Base-by-base conservation (phyloP, 2,329 filamentous ascomycete genomes). In the Fusarium anthophilum region DNA sequence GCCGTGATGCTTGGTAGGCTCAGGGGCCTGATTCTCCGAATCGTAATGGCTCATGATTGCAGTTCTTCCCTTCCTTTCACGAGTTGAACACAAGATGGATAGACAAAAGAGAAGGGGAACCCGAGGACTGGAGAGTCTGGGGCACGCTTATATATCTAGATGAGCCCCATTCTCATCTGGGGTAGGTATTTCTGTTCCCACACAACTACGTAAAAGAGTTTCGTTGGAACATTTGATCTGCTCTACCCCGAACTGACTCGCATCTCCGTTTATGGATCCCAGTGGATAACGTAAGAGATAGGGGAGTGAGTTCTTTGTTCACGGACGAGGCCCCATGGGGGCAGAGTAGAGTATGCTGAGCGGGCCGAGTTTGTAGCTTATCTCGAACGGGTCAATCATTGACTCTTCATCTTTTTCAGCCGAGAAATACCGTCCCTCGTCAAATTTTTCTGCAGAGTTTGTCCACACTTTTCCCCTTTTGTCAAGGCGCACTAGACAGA, bases 201-300 rank as follows among this genome's bases (percentile, higher is more conserved):
- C 61, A 39, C n/a, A 32, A 28, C 61, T 67, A 66, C 53, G 66
- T 70, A 70, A 65, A 65, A 70, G 59, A 70, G 51, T 70, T 70
- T 70, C 59, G 66, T 69, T 63, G 48, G 56, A 58, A 53, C 32
- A 51, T 53, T 53, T 47, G 66, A 65, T 70, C 51, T 37, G 44
- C 58, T 66, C 66, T 70, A 70, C 66, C 67, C 67, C 66, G 70
- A 70, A 70, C 67, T 70, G 67, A 70, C 67, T 70, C 67, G 67
- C 67, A 70, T 70, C 66, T 70, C 67, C 66, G 67, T 70, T 66
- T 59, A 70, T 70, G 67, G 67, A 65, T 41, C 56, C 30, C 22
- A n/a, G 66, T 69, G 66, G 66, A 54, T 63, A 55, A 28, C 41
- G 30, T 18, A 35, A 35, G n/a, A 63, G 57, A 69, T 69, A 69